Evolutionary conservation across 2,329 filamentous ascomycete species (phyloP).

Genomic region (Talaromyces sp.): DNA sequence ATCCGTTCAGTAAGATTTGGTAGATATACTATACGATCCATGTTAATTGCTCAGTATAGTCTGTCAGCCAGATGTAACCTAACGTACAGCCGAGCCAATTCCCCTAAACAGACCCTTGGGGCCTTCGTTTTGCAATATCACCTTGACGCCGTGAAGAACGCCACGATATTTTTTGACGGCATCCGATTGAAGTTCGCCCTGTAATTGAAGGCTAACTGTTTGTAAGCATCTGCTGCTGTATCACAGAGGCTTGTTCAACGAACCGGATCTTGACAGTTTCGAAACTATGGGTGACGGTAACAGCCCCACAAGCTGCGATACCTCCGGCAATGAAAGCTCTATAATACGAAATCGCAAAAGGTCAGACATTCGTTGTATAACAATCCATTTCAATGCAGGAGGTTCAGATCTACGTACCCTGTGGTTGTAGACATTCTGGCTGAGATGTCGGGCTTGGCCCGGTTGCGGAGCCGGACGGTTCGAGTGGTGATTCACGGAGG

Average conservation of each 20-base stretch:
- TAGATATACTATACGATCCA: conserved; percentile 68
- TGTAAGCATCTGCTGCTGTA: not conserved
- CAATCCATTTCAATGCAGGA: not conserved
- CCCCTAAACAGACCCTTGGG: conserved; percentile 81
- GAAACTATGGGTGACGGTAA: conserved; percentile 96
- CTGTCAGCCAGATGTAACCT: conserved; percentile 1
- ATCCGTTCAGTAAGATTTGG: conserved; percentile 94
- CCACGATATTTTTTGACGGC: conserved; percentile 86
- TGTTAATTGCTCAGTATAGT: not conserved
- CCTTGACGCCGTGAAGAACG: conserved; percentile 82
- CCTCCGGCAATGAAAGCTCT: conserved; percentile 93
- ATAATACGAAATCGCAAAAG: not conserved
- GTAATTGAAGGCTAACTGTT: conserved; percentile 73
- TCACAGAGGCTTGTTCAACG: conserved; percentile 26
- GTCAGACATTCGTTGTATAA: not conserved
- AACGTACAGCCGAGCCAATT: conserved; percentile 70
- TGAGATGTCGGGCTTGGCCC: conserved; percentile 5
- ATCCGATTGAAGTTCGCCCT: conserved; percentile 86
- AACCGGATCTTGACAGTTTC: conserved; percentile 98
- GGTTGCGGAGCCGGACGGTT: conserved; percentile 4
- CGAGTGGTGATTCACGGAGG: not conserved
- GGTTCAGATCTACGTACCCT: conserved; percentile 37
- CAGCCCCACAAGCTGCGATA: conserved; percentile 93
- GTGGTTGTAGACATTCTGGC: conserved; percentile 53
- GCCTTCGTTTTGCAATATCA: conserved; percentile 90